phyloP scores from a whole-genome alignment of 1,284 basidiomycete species.

The Tilletiopsis washingtonensis region DNA sequence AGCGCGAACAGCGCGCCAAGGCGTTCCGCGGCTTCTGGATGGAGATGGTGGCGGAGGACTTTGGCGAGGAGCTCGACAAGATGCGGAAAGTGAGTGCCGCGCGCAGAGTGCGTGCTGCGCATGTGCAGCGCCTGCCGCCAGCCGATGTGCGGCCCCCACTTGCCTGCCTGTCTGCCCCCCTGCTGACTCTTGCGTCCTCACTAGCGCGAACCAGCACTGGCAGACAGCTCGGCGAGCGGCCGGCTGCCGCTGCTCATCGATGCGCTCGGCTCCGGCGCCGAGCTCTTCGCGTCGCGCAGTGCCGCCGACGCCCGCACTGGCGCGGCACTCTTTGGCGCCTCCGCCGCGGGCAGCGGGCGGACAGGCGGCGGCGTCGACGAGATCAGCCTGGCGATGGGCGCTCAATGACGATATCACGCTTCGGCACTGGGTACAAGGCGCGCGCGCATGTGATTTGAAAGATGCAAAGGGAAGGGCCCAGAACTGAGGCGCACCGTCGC shows the following conservation, averaged over 20 bases:
- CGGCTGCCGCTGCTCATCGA: slow-evolving; percentile 4
- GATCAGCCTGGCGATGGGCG: too few relatives aligned
- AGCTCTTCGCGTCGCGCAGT: too few relatives aligned
- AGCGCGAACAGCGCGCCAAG: neutral
- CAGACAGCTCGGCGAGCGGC: neutral
- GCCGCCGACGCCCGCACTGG: too few relatives aligned
- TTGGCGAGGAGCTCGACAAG: neutral
- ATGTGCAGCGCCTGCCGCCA: neutral
- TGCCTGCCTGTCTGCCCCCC: neutral
- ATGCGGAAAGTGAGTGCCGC: neutral
- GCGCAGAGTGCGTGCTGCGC: neutral
- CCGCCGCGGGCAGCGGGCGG: too few relatives aligned
- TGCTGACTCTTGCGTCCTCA: neutral
- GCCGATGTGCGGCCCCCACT: neutral
- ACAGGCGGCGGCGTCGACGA: too few relatives aligned
- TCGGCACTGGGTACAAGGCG: too few relatives aligned
- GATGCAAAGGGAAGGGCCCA: too few relatives aligned
- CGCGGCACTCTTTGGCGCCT: too few relatives aligned
- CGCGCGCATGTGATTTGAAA: too few relatives aligned
- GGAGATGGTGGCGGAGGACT: neutral
- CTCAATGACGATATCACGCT: too few relatives aligned
- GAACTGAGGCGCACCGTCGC: too few relatives aligned
- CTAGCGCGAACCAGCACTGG: neutral
- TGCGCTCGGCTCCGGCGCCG: slow-evolving; percentile 2
- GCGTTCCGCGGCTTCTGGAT: neutral